Evolutionary conservation across 2,329 filamentous ascomycete species (phyloP).

Genomic region (Aspergillus fischeri): DNA sequence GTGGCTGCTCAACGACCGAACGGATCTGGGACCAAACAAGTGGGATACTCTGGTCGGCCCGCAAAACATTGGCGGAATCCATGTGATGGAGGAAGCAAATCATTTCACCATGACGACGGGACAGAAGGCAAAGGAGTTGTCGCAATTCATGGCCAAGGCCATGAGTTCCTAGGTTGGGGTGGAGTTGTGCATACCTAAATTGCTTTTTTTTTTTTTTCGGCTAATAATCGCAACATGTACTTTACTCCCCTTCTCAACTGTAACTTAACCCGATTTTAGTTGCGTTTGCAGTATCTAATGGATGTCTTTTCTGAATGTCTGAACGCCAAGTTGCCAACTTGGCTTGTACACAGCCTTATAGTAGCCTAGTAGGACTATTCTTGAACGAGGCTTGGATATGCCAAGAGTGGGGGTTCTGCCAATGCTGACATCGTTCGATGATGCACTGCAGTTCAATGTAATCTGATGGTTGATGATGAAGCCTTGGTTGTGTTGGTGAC

Average conservation of each 20-base stretch:
- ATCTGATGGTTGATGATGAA: too few relatives aligned
- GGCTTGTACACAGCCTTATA: not conserved
- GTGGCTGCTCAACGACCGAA: slow-evolving; percentile 47
- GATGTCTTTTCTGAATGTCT: not conserved
- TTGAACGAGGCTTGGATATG: not conserved
- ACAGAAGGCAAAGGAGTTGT: not conserved
- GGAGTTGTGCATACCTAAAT: not conserved
- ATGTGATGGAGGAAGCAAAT: slow-evolving; percentile 30
- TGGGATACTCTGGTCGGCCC: slow-evolving; percentile 44
- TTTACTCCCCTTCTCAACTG: not conserved
- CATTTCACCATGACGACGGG: slow-evolving; percentile 27
- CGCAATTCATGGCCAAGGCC: not conserved
- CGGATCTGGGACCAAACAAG: slow-evolving; percentile 45
- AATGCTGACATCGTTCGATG: not conserved
- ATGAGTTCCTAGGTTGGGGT: not conserved
- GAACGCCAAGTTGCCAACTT: too few relatives aligned
- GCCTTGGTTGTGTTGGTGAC: not conserved
- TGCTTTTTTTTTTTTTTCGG: not conserved
- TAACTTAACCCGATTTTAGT: not conserved
- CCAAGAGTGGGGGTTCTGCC: not conserved
- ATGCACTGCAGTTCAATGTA: too few relatives aligned
- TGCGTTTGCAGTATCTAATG: not conserved
- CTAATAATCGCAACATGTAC: not conserved
- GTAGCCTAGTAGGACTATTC: too few relatives aligned
- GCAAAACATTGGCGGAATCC: slow-evolving; percentile 32